Evolutionary conservation across 2,329 filamentous ascomycete species (phyloP).

Genomic region (Elsinoe necatrix): DNA sequence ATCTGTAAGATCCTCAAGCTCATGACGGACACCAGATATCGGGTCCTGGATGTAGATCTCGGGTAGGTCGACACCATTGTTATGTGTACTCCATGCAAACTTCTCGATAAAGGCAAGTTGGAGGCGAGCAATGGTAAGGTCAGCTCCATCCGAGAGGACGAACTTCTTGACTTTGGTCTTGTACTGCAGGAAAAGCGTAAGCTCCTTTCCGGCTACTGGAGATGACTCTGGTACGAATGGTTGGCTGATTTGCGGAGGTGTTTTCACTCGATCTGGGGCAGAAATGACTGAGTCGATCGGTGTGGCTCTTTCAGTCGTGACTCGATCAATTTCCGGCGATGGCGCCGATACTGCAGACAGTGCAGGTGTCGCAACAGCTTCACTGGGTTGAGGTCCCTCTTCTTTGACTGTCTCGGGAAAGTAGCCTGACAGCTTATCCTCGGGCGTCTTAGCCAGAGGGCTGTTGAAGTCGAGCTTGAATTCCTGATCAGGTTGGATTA

Average conservation of each 20-base stretch:
- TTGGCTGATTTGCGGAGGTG: conserved; percentile 32
- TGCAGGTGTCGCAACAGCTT: conserved; percentile 3
- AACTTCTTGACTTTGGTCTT: conserved; percentile 97
- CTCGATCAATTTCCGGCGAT: not conserved
- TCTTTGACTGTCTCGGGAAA: not conserved
- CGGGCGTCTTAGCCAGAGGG: conserved; percentile 50
- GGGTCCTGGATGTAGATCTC: conserved; percentile 98
- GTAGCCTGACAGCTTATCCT: conserved; percentile 50
- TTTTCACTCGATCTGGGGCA: conserved; percentile 21
- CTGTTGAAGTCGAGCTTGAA: conserved; percentile 32
- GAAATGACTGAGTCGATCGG: conserved; percentile 7
- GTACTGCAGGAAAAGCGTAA: conserved; percentile 92
- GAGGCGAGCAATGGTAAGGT: conserved; percentile 76
- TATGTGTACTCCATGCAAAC: conserved; percentile 97
- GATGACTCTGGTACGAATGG: conserved; percentile 47
- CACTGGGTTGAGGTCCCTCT: conserved; percentile 15
- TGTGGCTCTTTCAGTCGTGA: not conserved
- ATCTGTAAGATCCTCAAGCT: conserved; percentile 84
- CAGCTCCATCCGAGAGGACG: conserved; percentile 73
- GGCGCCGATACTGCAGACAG: not conserved
- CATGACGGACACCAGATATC: conserved; percentile 90
- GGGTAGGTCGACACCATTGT: conserved; percentile 82
- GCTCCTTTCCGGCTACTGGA: conserved; percentile 70
- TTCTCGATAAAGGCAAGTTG: conserved; percentile 98
- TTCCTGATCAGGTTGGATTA: conserved; percentile 22